Conservation (phyloP, 2,329 filamentous ascomycete species). For the Bipolaris victoriae region DNA sequence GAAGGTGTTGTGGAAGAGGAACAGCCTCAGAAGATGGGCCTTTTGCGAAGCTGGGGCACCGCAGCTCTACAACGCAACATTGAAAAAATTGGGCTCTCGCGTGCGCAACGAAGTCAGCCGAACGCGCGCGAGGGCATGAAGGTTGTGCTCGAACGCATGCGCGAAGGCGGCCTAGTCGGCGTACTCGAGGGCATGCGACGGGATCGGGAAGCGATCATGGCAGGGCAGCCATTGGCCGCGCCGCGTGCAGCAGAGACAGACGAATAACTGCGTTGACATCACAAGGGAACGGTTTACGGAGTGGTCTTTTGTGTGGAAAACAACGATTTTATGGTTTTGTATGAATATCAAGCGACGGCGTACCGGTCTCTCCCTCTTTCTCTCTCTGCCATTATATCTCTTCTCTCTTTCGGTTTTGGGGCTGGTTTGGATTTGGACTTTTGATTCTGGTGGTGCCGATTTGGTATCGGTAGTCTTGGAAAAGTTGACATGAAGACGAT, state of each 20-base stretch:
- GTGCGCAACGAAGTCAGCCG: constrained; percentile 76
- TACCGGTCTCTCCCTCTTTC: constrained; percentile 29
- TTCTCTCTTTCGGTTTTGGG: constrained; percentile 13
- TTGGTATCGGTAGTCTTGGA: no score
- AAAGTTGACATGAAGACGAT: not conserved
- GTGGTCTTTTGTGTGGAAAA: not conserved
- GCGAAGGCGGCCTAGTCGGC: constrained; percentile 69
- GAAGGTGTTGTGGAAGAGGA: constrained; percentile 53
- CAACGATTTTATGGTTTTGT: constrained; percentile 16
- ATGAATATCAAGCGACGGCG: constrained; percentile 43
- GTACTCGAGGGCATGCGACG: constrained; percentile 74
- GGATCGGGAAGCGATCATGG: constrained; percentile 58
- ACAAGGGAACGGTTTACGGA: not conserved
- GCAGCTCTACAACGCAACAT: constrained; percentile 79
- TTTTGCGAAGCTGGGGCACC: constrained; percentile 69
- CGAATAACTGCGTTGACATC: constrained; percentile 18
- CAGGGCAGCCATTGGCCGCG: constrained; percentile 29
- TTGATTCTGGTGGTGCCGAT: constrained; percentile 29
- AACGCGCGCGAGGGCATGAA: constrained; percentile 86
- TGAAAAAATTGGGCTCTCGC: constrained; percentile 76
- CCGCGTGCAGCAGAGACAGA: constrained; percentile 26
- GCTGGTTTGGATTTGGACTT: constrained; percentile 11
- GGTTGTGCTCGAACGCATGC: constrained; percentile 75
- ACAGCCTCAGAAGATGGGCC: constrained; percentile 58
- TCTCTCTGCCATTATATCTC: constrained; percentile 5